These are phyloP conservation scores for Candida rishiriensis DNA, from an alignment of 805 yeast species.

Conservation along the genomic window DNA sequence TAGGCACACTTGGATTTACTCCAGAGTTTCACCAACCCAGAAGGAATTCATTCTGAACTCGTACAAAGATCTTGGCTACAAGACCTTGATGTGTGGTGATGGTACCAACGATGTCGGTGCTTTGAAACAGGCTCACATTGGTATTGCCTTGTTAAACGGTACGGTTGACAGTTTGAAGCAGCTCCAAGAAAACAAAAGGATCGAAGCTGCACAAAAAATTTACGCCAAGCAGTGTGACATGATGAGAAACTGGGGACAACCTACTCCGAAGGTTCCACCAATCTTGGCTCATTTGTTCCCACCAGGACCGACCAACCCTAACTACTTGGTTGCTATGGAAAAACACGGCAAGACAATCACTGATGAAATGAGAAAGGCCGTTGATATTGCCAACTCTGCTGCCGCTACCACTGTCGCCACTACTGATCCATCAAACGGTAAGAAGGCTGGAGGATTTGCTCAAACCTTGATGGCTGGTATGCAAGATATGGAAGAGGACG, in stretches of 20 bases:
- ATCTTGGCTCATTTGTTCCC: slow-evolving; percentile 94
- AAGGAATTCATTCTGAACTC: slow-evolving; percentile 86
- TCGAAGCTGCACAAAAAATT: slow-evolving; percentile 57
- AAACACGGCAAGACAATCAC: slow-evolving; percentile 77
- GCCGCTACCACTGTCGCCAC: slow-evolving; percentile 3
- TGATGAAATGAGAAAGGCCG: slow-evolving; percentile 62
- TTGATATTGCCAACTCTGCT: slow-evolving; percentile 42
- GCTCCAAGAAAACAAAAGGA: slow-evolving; percentile 73
- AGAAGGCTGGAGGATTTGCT: slow-evolving; percentile 42
- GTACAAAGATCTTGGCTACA: slow-evolving; percentile 83
- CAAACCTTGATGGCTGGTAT: slow-evolving; percentile 58
- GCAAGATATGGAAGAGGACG: slow-evolving; percentile 53
- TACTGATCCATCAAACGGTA: slow-evolving; percentile 6
- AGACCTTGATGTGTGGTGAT: slow-evolving; percentile 98
- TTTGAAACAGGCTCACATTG: slow-evolving; percentile 95
- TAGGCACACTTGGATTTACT: slow-evolving; percentile 93
- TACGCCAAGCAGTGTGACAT: slow-evolving; percentile 83
- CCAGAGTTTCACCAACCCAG: slow-evolving; percentile 95
- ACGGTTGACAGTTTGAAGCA: slow-evolving; percentile 91
- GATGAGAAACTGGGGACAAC: slow-evolving; percentile 76
- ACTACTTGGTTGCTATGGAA: slow-evolving; percentile 81
- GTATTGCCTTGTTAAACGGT: slow-evolving; percentile 96
- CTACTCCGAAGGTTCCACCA: slow-evolving; percentile 78
- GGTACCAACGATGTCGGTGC: slow-evolving; percentile 99
- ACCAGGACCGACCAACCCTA: slow-evolving; percentile 90